Evolutionary conservation across 768 basidiomycete species (phyloP).

Genomic region (Hirschioporus abietinus): DNA sequence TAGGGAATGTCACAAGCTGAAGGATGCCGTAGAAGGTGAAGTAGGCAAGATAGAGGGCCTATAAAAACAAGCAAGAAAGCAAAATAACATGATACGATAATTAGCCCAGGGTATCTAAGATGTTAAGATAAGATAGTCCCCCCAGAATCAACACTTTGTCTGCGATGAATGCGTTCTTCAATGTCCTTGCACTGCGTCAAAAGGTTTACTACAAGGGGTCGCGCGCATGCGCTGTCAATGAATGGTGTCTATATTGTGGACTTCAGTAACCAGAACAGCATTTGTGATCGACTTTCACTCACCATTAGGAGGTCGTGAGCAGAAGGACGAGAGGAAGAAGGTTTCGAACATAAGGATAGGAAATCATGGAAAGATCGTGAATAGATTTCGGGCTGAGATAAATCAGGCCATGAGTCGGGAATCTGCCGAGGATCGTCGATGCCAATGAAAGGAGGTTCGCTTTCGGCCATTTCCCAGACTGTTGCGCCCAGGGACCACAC

Average conservation of each 20-base stretch:
- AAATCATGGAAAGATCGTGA: slow-evolving; percentile 73
- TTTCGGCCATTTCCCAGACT: slow-evolving; percentile 76
- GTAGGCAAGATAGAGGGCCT: slow-evolving; percentile 50
- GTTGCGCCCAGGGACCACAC: slow-evolving; percentile 82
- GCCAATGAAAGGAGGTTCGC: slow-evolving; percentile 66
- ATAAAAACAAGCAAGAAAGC: slow-evolving; percentile 13
- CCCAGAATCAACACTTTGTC: slow-evolving; percentile 9
- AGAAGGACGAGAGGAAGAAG: slow-evolving; percentile 47
- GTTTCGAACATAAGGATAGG: slow-evolving; percentile 59
- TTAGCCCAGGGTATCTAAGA: background rate
- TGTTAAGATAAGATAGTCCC: slow-evolving; percentile 2
- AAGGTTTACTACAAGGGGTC: slow-evolving; percentile 59
- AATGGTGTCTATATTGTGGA: slow-evolving; percentile 45
- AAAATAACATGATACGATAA: slow-evolving; percentile 4
- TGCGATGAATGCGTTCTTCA: slow-evolving; percentile 36
- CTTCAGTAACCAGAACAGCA: background rate
- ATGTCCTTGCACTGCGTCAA: slow-evolving; percentile 63
- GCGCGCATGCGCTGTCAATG: slow-evolving; percentile 63
- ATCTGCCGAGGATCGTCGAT: slow-evolving; percentile 40
- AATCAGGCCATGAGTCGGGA: slow-evolving; percentile 58
- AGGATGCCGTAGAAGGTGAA: slow-evolving; percentile 64
- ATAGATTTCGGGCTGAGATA: slow-evolving; percentile 53
- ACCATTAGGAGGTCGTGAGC: slow-evolving; percentile 58
- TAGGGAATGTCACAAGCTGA: slow-evolving; percentile 59
- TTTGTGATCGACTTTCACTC: slow-evolving; percentile 16